phyloP scores from a whole-genome alignment of 2,329 filamentous ascomycete species.

The Trichoderma afroharzianum region DNA sequence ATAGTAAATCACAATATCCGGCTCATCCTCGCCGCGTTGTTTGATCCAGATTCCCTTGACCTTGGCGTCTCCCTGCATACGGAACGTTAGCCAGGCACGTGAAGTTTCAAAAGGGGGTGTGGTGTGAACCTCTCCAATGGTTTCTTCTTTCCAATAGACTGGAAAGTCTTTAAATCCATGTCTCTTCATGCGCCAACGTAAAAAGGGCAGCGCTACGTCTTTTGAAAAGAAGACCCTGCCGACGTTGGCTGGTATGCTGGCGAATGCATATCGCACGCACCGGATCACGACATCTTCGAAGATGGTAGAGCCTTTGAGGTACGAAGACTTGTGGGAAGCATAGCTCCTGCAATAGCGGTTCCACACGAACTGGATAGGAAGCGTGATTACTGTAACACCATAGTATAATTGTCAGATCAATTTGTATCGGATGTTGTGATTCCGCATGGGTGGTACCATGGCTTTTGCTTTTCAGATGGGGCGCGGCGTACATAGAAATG shows the following conservation, averaged over 20 bases:
- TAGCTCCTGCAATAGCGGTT: constrained; percentile 30
- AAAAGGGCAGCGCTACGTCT: constrained; percentile 67
- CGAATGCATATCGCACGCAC: constrained; percentile 75
- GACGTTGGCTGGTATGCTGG: constrained; percentile 63
- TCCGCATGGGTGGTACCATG: not conserved
- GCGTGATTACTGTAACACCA: constrained; percentile 24
- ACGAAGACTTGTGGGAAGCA: constrained; percentile 44
- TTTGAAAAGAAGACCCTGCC: constrained; percentile 76
- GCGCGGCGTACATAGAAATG: constrained; percentile 60
- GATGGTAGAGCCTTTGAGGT: constrained; percentile 64
- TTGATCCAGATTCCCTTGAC: constrained; percentile 68
- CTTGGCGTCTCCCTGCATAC: constrained; percentile 33
- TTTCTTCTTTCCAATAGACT: constrained; percentile 58
- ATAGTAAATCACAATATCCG: constrained; percentile 80
- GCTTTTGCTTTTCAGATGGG: too few relatives aligned
- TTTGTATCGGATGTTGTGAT: not conserved
- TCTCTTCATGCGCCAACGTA: constrained; percentile 70
- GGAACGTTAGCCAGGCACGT: constrained; percentile 7
- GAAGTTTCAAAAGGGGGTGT: not conserved
- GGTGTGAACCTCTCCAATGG: constrained; percentile 28
- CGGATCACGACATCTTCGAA: constrained; percentile 77
- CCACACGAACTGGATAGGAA: constrained; percentile 31
- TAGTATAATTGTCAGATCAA: not conserved
- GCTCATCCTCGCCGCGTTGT: constrained; percentile 54
- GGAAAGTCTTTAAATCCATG: constrained; percentile 64